phyloP scores from a whole-genome alignment of 2,329 filamentous ascomycete genomes.

The Cryphonectria parasitica region DNA sequence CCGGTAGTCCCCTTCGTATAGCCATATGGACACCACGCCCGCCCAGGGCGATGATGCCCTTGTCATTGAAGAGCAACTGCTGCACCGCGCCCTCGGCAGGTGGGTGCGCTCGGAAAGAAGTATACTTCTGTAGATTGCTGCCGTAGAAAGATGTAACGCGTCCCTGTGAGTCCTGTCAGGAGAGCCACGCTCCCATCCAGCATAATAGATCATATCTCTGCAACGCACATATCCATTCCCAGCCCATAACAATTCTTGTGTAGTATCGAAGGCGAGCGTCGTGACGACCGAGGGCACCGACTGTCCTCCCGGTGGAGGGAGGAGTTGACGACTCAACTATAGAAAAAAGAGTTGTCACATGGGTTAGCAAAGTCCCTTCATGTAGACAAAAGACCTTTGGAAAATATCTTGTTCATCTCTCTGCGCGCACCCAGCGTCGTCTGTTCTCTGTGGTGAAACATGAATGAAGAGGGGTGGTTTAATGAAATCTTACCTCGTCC shows the following conservation, averaged over 20 bases:
- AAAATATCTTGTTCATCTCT: no score
- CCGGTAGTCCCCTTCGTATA: constrained; percentile 75
- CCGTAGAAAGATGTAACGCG: constrained; percentile 88
- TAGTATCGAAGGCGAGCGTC: constrained; percentile 83
- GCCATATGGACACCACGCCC: constrained; percentile 86
- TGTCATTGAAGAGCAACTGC: constrained; percentile 89
- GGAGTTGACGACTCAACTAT: constrained; percentile 80
- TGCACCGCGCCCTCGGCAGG: constrained; percentile 76
- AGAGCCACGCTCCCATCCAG: not conserved
- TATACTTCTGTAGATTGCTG: constrained; percentile 83
- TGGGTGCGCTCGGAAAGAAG: constrained; percentile 81
- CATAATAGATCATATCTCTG: no score
- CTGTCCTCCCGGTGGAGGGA: constrained; percentile 72
- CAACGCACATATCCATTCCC: constrained; percentile 82
- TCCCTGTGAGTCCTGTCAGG: constrained; percentile 59
- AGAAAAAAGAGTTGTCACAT: constrained; percentile 12
- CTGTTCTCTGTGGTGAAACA: not conserved
- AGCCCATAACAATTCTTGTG: constrained; percentile 89
- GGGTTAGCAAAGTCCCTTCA: constrained; percentile 16
- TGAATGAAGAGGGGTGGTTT: constrained; percentile 8
- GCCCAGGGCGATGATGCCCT: constrained; percentile 85
- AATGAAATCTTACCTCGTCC: constrained; percentile 60
- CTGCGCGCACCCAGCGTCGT: not conserved
- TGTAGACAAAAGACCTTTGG: not conserved
- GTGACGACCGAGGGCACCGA: constrained; percentile 71